A percentile compares a stretch with the other conserved stretches of the same genome.
Conservation (phyloP, 192 early-diverging fungal genomes). For the Entomortierella beljakovae region DNA sequence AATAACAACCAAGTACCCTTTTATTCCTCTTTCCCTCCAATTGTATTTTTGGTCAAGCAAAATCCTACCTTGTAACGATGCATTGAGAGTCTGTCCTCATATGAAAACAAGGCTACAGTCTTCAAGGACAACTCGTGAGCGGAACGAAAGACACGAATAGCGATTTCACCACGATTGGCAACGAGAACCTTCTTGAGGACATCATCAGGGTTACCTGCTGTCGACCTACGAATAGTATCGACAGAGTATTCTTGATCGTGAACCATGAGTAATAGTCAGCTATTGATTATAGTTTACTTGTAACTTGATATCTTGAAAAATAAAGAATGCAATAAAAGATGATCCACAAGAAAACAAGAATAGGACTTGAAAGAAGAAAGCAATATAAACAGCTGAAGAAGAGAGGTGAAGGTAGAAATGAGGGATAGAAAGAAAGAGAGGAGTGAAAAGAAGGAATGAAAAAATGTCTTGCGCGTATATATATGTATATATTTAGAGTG, state of each 20-base stretch:
- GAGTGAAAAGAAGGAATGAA: not conserved
- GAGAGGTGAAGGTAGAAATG: not conserved
- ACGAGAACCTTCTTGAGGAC: slow-evolving; percentile 68
- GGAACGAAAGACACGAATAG: slow-evolving; percentile 93
- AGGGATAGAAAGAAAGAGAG: not conserved
- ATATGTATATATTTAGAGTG: too few species aligned
- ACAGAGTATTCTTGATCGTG: slow-evolving; percentile 64
- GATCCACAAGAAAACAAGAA: not conserved
- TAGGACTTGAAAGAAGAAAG: not conserved
- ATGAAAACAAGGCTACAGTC: slow-evolving; percentile 89
- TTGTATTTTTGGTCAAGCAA: not conserved
- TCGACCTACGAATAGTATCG: slow-evolving; percentile 67
- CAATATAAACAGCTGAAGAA: not conserved
- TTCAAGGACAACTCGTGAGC: slow-evolving; percentile 92
- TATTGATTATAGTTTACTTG: not conserved
- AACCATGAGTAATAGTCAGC: not conserved
- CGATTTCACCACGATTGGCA: slow-evolving; percentile 85
- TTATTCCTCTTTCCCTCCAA: not conserved
- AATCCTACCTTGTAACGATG: slow-evolving; percentile 95
- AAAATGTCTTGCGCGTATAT: not conserved
- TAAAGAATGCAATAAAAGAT: too few species aligned
- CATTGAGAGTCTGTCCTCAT: slow-evolving; percentile 93
- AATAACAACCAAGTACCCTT: too few species aligned
- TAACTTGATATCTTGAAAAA: too few species aligned
- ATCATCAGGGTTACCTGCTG: slow-evolving; percentile 49